Conservation (phyloP, 805 yeast species). For the Pichia thaimueangensis region DNA sequence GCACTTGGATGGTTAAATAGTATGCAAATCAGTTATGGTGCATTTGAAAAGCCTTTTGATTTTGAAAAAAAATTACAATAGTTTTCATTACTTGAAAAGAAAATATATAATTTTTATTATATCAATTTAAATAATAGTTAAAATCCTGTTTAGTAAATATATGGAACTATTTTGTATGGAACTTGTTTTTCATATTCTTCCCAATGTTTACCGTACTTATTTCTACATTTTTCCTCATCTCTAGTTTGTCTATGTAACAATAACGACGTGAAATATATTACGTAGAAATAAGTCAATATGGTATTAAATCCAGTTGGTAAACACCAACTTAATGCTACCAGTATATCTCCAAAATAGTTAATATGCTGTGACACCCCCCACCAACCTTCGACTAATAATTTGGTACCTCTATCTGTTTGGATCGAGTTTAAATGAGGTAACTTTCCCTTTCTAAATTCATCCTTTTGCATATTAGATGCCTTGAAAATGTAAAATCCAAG, state of each 20-base stretch:
- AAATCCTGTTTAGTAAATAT: constrained; percentile 48
- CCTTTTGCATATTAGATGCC: constrained; percentile 77
- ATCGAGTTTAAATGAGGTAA: constrained; percentile 63
- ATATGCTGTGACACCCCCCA: constrained; percentile 92
- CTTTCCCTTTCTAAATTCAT: constrained; percentile 74
- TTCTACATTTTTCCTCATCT: constrained; percentile 86
- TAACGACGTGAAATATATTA: constrained; percentile 72
- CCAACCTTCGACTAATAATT: constrained; percentile 86
- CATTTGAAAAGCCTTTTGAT: constrained; percentile 67
- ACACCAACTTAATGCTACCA: constrained; percentile 89
- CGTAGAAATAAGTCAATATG: constrained; percentile 82
- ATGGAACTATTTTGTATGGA: constrained; percentile 88
- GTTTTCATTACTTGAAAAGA: background rate
- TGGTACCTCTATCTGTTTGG: constrained; percentile 69
- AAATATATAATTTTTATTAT: background rate
- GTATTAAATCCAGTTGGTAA: constrained; percentile 79
- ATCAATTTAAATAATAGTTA: background rate
- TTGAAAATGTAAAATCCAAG: constrained; percentile 79
- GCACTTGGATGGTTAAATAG: constrained; percentile 70
- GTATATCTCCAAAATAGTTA: constrained; percentile 93
- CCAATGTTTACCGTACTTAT: constrained; percentile 86
- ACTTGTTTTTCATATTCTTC: constrained; percentile 70
- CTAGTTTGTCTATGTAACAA: constrained; percentile 83
- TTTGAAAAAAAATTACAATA: constrained; percentile 41
- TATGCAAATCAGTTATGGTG: constrained; percentile 70